A percentile compares a stretch with the other conserved stretches of the same genome.
Evolutionary conservation across 2,329 filamentous ascomycete species (phyloP).

Genomic region (Colletotrichum eremochloae): DNA sequence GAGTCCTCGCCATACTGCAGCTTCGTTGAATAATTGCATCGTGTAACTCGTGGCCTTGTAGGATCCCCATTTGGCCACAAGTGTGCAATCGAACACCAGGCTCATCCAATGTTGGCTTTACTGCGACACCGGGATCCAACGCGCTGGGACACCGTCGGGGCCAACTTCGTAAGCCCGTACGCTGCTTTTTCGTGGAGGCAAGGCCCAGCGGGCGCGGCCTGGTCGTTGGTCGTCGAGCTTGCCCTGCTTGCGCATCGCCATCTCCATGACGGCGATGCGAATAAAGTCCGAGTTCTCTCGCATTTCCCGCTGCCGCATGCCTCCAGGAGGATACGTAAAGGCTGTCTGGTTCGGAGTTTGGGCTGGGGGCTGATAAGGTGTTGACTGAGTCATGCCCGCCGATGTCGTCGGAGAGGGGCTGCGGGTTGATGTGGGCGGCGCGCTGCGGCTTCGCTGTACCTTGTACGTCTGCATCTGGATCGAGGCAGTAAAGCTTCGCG

Average conservation of each 20-base stretch:
- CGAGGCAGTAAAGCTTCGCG: constrained; percentile 70
- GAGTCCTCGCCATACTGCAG: constrained; percentile 11
- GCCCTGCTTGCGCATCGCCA: constrained; percentile 76
- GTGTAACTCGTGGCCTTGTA: constrained; percentile 5
- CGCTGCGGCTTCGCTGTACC: constrained; percentile 63
- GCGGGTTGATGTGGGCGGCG: constrained; percentile 50
- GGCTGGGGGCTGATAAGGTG: constrained; percentile 47
- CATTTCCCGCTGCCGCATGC: constrained; percentile 74
- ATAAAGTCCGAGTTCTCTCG: constrained; percentile 80
- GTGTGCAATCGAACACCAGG: constrained; percentile 1
- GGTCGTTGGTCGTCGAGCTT: constrained; percentile 76
- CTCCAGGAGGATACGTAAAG: constrained; percentile 57
- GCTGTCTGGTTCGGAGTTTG: constrained; percentile 51
- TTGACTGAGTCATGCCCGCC: constrained; percentile 49
- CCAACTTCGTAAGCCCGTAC: constrained; percentile 69
- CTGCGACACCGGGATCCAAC: constrained; percentile 64
- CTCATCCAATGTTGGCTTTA: constrained; percentile 27
- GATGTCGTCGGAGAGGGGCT: constrained; percentile 50
- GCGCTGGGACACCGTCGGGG: constrained; percentile 68
- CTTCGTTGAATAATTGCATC: not conserved
- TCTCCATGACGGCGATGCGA: constrained; percentile 78
- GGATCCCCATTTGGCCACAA: not conserved
- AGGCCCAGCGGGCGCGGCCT: constrained; percentile 75
- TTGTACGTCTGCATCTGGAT: constrained; percentile 82
- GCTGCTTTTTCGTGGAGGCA: constrained; percentile 73